Base-by-base conservation (phyloP, 1,284 basidiomycete species). In the Acaromyces ingoldii region DNA sequence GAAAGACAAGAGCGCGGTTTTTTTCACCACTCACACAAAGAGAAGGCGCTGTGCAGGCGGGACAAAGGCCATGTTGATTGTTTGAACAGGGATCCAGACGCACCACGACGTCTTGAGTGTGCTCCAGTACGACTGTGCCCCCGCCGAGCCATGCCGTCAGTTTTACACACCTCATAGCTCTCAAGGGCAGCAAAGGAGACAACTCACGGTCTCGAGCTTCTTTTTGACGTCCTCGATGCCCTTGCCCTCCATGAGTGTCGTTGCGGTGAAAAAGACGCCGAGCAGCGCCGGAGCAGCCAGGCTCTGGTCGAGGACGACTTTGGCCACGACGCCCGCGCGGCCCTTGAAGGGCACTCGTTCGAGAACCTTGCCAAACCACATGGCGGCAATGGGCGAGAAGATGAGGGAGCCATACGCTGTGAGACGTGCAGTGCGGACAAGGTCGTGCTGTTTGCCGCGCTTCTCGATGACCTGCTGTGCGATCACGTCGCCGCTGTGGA, bases 391-490 rank as follows among this genome's bases (percentile, higher is more conserved):
- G 4, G 68, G 68, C 0, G 62, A 57, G 44, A 71, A 71, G n/a
- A 71, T 66, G 28, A 52, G 51, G 3, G 21, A 40, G 21, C 38
- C 68, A 45, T 70, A 71, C 5, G 63, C 40, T 0, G 53, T 55
- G 0, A 71, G 57, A 0, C 68, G 49, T 1, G 56, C 10, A 0
- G 68, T 71, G 1, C 68, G 57, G 7, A 49, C 43, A 6, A 53
- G 5, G 30, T 71, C 68, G 43, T 71, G 65, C 1, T 31, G 15
- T 1, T 19, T 24, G 10, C 63, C 33, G 13, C 55, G 47, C 39
- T 63, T 63, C 37, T 71, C 68, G n/a, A 71, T 51, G 1, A 58
- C 15, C 22, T 63, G 63, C 36, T 71, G 68, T 0, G 68, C 68
- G 22, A 71, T 68, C 1, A 53, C 49, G 34, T 71, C 68, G 1